Evolutionary conservation across 768 basidiomycete species (phyloP), one percentile per base, ranked within the genome.

Genomic region (Podaxis sp.): DNA sequence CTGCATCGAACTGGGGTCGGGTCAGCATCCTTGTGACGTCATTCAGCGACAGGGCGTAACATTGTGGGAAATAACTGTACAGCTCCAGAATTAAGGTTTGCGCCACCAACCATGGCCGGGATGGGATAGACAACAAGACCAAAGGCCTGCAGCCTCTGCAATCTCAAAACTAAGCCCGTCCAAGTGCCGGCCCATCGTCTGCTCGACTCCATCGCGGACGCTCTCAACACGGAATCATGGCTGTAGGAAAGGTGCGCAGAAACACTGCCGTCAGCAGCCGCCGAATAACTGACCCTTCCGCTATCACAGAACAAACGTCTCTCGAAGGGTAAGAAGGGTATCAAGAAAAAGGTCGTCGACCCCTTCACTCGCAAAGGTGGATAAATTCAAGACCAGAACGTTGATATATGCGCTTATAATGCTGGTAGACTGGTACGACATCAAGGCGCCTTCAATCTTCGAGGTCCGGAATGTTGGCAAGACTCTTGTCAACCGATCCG

Each of bases 301-400:
- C 44, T 40, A 17, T 48, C 54, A 13, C 69, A 99, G 93, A 99
- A 98, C 84, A 99, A 99, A 82, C 89, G 95, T 76, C 87, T 96
- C 70, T 95, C 95, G 55, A 97, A 97, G 83, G 95, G 95, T 72
- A 96, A 96, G 87, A 96, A 96, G 84, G 95, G 94, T 77, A 89
- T 98, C 84, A 99, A 99, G 95, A 99, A 99, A 85, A 97, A 99
- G 89, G 95, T 97, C 76, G 95, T 99, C 67, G 97, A 99, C 86
- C 95, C 97, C 67, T 97, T 99, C 91, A 90, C 96, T 68, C 90
- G 97, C 84, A 99, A 99, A 82, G 96, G 96, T 96, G 71, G 64
- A 68, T 72, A 61, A 62, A 36, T 40, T 22, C 28, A 24, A 51
- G 49, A 12, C 9, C 7, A 22, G 9, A 26, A 4, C n/a, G 24